Evolutionary conservation across 257 asterid genomes (phyloP).

Genomic region (Eucommia ulmoides): DNA sequence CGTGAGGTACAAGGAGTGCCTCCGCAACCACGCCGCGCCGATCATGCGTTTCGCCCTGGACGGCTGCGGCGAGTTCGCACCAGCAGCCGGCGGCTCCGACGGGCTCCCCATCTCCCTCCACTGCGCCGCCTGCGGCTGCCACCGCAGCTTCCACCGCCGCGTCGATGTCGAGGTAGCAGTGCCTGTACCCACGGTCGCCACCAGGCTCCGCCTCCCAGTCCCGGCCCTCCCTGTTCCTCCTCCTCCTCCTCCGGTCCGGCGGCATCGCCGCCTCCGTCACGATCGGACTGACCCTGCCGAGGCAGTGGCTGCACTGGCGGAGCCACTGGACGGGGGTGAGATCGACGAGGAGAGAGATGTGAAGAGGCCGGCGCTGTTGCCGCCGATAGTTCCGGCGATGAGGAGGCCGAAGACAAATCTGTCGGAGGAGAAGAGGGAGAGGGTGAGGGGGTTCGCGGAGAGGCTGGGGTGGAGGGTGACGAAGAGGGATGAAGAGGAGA

Average conservation of each 20-base stretch:
- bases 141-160: constrained; percentile 1
- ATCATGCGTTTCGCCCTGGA: background rate
- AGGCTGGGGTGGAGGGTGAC: background rate
- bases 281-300: background rate
- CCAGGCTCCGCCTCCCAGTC: background rate
- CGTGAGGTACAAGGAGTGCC: constrained; percentile 5
- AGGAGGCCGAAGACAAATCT: background rate
- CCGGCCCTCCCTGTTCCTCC: background rate
- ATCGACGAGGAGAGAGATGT: background rate
- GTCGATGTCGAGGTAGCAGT: background rate
- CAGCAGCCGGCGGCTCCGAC: background rate
- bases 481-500: background rate
- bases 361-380: too few relatives aligned
- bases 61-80: constrained; percentile 7
- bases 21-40: background rate
- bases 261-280: background rate
- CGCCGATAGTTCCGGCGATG: too few relatives aligned
- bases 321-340: background rate
- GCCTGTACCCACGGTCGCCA: too few relatives aligned
- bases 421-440: background rate
- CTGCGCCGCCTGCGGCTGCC: constrained; percentile 9
- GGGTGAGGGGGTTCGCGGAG: constrained; percentile 4
- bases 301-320: background rate
- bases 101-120: background rate
- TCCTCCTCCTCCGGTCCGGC: background rate